A percentile compares a stretch with the other conserved stretches of the same genome.
Evolutionary conservation across 345 rosid genomes (phyloP).

Genomic region (Camelina hispida): DNA sequence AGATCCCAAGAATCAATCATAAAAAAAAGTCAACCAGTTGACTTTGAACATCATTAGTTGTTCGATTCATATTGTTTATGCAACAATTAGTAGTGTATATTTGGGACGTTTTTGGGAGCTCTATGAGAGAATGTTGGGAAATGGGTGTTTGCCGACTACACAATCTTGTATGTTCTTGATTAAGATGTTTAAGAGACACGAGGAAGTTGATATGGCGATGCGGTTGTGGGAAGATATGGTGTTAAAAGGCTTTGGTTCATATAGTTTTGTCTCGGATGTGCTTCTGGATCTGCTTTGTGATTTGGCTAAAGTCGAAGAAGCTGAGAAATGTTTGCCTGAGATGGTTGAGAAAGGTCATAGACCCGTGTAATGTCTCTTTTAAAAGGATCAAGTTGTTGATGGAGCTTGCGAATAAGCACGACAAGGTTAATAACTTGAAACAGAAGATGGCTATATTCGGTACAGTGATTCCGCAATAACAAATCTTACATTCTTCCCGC

Average conservation of each 20-base stretch:
- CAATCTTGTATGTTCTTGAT: slow-evolving; percentile 87
- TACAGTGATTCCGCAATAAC: slow-evolving; percentile 15
- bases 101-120: slow-evolving; percentile 56
- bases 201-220: slow-evolving; percentile 74
- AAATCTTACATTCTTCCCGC: slow-evolving; percentile 61
- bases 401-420: slow-evolving; percentile 81
- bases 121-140: slow-evolving; percentile 68
- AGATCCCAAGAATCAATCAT: slow-evolving; percentile 5
- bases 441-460: slow-evolving; percentile 64
- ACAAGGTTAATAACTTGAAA: slow-evolving; percentile 53
- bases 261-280: slow-evolving; percentile 77
- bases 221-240: slow-evolving; percentile 90
- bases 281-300: slow-evolving; percentile 89
- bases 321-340: slow-evolving; percentile 78
- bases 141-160: slow-evolving; percentile 73
- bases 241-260: slow-evolving; percentile 83
- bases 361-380: slow-evolving; percentile 81
- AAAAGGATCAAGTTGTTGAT: slow-evolving; percentile 82
- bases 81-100: not conserved
- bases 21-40: slow-evolving; percentile 13
- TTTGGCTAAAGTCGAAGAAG: slow-evolving; percentile 76
- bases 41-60: not conserved
- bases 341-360: slow-evolving; percentile 88
- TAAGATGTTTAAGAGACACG: slow-evolving; percentile 76
- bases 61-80: not conserved